Evolutionary conservation across 139 green algal species (phyloP), one percentile per base, ranked within the genome.

Genomic region (Tetraselmis striata): DNA sequence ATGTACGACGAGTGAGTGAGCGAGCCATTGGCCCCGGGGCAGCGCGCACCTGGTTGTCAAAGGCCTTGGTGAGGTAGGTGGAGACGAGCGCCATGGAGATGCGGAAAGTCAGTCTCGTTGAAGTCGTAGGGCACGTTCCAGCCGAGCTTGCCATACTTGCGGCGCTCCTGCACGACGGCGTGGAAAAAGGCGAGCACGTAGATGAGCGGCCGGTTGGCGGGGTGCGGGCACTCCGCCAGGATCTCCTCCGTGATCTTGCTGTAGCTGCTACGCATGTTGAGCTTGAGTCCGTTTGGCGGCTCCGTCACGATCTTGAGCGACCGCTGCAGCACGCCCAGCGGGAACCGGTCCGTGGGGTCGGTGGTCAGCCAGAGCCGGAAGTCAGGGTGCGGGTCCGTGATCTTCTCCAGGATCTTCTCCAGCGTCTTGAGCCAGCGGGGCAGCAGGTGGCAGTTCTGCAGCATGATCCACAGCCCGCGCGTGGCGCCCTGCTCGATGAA

Each of bases 121-220:
- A 98, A 98, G 88, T 98, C 94, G 81, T 97, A 97, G 2, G 93
- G 86, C 76, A 98, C 93, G 81, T 98, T 98, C 94, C 93, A 97
- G 23, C 94, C 94, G 67, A 98, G 89, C 88, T 96, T 97, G 80
- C 94, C 93, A 82, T 97, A 98, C 90, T 98, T 98, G 78, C 94
- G 86, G 0, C 94, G 87, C 87, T 98, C 94, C 85, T 95, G 92
- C 79, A 98, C 92, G 5, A 96, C 92, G 0, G 92, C 93, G 85
- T 98, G 94, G 89, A 98, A 98, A 85, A 96, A 95, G 1, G 86
- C 91, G 32, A 98, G 89, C n/a, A 94, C 89, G 85, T 95, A 98
- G 32, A 97, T 90, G 58, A 97, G 90, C 25, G 91, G 86, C 77
- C 90, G 82, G 91, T 96, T 97, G n/a, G 89, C 92, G 1, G 81